A percentile compares a stretch with the other conserved stretches of the same genome.
Evolutionary conservation across 805 yeast species (phyloP).

Genomic region (Candida vaughaniae): DNA sequence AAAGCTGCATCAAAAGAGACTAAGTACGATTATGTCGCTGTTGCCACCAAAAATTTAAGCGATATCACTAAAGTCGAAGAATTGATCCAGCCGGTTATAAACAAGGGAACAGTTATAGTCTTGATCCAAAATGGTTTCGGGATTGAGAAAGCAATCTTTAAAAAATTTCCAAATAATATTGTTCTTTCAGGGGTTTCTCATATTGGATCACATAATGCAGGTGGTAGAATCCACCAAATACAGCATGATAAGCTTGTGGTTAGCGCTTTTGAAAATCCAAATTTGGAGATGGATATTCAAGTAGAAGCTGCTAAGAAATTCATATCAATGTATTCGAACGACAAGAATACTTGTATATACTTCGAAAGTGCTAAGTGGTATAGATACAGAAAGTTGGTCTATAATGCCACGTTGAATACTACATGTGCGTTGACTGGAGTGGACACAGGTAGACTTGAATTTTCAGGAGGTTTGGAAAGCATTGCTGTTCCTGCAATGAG

Average conservation of each 20-base stretch:
- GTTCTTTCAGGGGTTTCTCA: constrained; percentile 35
- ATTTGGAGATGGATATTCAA: constrained; percentile 23
- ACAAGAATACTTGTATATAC: constrained; percentile 27
- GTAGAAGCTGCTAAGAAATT: constrained; percentile 17
- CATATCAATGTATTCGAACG: constrained; percentile 23
- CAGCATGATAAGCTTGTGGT: constrained; percentile 51
- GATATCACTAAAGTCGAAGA: constrained; percentile 41
- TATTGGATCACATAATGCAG: constrained; percentile 32
- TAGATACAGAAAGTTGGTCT: constrained; percentile 38
- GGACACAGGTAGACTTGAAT: constrained; percentile 34
- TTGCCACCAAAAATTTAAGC: constrained; percentile 39
- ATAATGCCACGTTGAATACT: constrained; percentile 33
- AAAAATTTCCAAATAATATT: constrained; percentile 28
- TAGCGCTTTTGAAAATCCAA: constrained; percentile 50
- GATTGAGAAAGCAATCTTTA: not conserved
- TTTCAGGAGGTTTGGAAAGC: constrained; percentile 26
- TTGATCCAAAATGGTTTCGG: constrained; percentile 37
- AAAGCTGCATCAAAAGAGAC: constrained; percentile 22
- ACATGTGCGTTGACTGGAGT: constrained; percentile 29
- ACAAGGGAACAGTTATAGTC: constrained; percentile 22
- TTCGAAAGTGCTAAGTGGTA: constrained; percentile 27
- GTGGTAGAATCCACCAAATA: constrained; percentile 49
- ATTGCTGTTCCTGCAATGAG: constrained; percentile 61
- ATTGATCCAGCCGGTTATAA: constrained; percentile 37
- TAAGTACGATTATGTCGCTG: constrained; percentile 33